Base-by-base conservation (phyloP, 2,329 filamentous ascomycete species). In the Talaromyces sp. region DNA sequence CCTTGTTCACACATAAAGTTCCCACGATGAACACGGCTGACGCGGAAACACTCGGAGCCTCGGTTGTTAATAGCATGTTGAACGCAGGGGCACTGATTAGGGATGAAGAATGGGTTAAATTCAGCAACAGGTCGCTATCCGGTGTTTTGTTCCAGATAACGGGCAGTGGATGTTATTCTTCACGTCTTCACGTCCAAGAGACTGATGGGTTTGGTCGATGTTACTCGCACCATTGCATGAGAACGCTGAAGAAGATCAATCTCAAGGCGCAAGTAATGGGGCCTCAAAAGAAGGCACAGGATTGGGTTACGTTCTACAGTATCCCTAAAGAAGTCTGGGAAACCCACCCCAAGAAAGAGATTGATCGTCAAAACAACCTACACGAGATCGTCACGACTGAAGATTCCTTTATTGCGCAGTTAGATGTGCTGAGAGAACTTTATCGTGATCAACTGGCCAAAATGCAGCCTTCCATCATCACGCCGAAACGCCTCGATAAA, bases 21-120 rank as follows among this genome's bases (percentile, higher is more conserved):
- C 93, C 95, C 0, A 99, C 92, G 0, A 97, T 99, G 92, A 98
- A 99, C 69, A 94, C 95, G 50, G 93, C 94, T 5, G 96, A 99
- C 80, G 95, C 95, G 0, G 95, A 99, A 73, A 89, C 88, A 0
- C 81, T 99, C 57, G 91, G 91, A 64, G 85, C 86, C 62, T 87
- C 86, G 47, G 90, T 96, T 0, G 87, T 96, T 2, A 82, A 87
- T 60, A 85, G 88, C 54, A 95, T 99, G 91, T 85, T 94, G 66
- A 83, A 85, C 28, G 87, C 89, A 8, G 89, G 88, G 44, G 91
- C 92, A 10, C 79, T 99, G 34, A 81, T 96, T 5, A 88, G 89
- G 14, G 94, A 97, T 36, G 95, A 99, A 75, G 96, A 99, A 78
- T 99, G 96, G 95, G 89, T 99, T 66, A 97, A 96, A 72, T 93